Conservation (phyloP, 2,329 filamentous ascomycete species). For the Cadophora sp. region DNA sequence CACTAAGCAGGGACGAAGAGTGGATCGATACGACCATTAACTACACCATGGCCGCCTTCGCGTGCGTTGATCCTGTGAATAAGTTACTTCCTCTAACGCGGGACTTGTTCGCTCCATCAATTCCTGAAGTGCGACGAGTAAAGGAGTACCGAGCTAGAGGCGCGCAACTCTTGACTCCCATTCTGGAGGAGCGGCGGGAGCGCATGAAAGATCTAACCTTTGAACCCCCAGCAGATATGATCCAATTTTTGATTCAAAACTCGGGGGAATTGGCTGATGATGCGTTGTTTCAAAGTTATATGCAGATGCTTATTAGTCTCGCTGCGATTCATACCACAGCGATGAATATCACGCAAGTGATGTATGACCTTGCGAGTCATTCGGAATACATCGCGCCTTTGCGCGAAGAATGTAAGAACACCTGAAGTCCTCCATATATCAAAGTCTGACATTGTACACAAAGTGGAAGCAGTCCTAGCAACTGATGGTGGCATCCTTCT, state of each 20-base stretch:
- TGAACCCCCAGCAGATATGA: not conserved
- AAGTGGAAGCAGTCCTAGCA: not conserved
- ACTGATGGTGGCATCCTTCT: slow-evolving; percentile 48
- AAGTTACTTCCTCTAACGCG: not conserved
- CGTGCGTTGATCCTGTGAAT: not conserved
- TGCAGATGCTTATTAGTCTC: slow-evolving; percentile 42
- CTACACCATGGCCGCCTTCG: slow-evolving; percentile 23
- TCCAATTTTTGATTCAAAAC: not conserved
- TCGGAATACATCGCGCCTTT: slow-evolving; percentile 50
- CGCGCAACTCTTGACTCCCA: not conserved
- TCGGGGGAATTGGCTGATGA: not conserved
- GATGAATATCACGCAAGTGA: slow-evolving; percentile 53
- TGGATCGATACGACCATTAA: slow-evolving; percentile 32
- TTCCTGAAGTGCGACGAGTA: not conserved
- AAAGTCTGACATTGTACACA: not conserved
- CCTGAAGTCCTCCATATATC: not conserved
- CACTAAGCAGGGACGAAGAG: slow-evolving; percentile 27
- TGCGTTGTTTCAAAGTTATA: not conserved
- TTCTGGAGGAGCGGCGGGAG: not conserved
- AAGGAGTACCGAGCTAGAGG: not conserved
- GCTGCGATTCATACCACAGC: slow-evolving; percentile 59
- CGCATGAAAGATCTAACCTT: not conserved
- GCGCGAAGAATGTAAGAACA: slow-evolving; percentile 28
- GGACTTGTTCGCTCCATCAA: not conserved
- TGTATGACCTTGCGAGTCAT: slow-evolving; percentile 59